Base-by-base conservation (phyloP, 2,329 filamentous ascomycete genomes). In the Penicillium expansum region DNA sequence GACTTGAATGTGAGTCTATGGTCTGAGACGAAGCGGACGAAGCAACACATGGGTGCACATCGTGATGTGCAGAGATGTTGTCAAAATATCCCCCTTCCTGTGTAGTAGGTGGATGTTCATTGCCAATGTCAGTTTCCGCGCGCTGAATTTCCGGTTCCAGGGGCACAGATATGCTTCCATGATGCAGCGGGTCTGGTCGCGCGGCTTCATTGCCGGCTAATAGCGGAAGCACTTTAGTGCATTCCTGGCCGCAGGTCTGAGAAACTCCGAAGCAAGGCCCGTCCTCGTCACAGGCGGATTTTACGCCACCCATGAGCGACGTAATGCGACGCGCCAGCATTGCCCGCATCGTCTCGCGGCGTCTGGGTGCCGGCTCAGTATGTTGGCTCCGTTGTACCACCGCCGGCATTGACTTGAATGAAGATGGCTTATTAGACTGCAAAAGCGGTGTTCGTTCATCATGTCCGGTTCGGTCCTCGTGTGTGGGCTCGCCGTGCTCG, bases 181-280 rank as follows among this genome's bases (percentile, higher is more conserved):
- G 58, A 10, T 58, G 61, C n/a, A 55, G 53, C 38, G 64, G 30
- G 16, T 41, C n/a, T 6, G 64, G 57, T 27, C 51, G 64, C 8
- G 53, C 43, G 30, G 56, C 53, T 13, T 67, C 65, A 49, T 64
- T 57, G 18, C 54, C n/a, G 37, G 24, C 48, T 6, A 58, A 48
- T 41, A 60, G 57, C 18, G 54, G 62, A 18, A 73, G 65, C 4
- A 74, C 69, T 67, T 82, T 84, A 63, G 83, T 82, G 69, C 85
- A 87, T 58, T 86, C 83, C 24, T 77, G 76, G 1, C 84, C 84
- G 64, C 85, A 87, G 0, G 83, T 79, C 62, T 86, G 82, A 3
- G 83, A 84, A 62, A 83, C 82, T 0, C 85, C 85, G 62, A 82
- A 83, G 61, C 85, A 88, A 18, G 83, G 82, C 0, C 83, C 84